These are phyloP conservation scores for Vitellaria paradoxa DNA, from an alignment of 179 eudicot species.

Conservation along the genomic window DNA sequence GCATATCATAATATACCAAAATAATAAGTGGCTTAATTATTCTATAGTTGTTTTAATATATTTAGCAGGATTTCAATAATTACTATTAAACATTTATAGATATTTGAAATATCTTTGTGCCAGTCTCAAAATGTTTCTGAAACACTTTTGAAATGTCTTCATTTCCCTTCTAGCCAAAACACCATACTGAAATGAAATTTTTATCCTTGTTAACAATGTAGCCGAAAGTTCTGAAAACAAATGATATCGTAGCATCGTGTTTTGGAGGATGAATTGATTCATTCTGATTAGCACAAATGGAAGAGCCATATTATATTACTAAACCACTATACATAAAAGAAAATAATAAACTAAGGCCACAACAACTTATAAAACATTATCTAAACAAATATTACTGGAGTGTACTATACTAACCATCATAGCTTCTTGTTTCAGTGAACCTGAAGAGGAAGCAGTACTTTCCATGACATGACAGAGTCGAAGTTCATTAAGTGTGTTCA, in stretches of 20 bases:
- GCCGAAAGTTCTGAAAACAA: background rate
- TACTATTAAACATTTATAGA: too few species aligned
- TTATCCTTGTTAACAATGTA: background rate
- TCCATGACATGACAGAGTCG: slow-evolving; percentile 70
- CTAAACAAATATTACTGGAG: background rate
- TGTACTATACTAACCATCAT: slow-evolving; percentile 44
- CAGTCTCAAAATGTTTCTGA: too few species aligned
- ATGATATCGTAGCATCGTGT: background rate
- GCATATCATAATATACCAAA: too few species aligned
- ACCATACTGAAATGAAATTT: too few species aligned
- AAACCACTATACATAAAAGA: slow-evolving; percentile 2
- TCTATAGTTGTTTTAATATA: too few species aligned
- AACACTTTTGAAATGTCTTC: too few species aligned
- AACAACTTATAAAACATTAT: background rate
- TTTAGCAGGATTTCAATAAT: too few species aligned
- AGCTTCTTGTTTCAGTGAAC: slow-evolving; percentile 46
- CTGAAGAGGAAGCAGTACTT: slow-evolving; percentile 41
- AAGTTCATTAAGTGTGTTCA: slow-evolving; percentile 87
- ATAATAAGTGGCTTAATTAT: too few species aligned
- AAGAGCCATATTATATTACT: background rate
- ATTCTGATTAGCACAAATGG: background rate
- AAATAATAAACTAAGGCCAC: background rate
- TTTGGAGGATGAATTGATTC: background rate
- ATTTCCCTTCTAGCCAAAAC: too few species aligned
- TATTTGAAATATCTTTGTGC: too few species aligned